Percentiles rank a stretch among this genome's conserved stretches.
These are phyloP conservation scores for Nakazawaea ernobii DNA, from an alignment of 805 yeast species.

Conservation along the genomic window DNA sequence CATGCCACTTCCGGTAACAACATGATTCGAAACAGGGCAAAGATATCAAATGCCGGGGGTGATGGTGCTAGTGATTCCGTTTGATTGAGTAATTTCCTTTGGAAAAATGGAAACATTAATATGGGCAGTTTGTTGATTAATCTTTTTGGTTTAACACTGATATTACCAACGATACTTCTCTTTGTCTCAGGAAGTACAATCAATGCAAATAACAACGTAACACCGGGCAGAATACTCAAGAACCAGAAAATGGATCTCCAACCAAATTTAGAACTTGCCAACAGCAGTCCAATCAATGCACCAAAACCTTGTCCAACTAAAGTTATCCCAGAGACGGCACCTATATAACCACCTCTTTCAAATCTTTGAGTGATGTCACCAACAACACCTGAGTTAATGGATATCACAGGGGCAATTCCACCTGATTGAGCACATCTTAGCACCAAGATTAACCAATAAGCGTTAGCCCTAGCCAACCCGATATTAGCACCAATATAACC, in stretches of 20 bases:
- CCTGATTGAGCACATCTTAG: constrained; percentile 65
- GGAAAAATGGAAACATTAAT: constrained; percentile 4
- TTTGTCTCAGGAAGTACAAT: constrained; percentile 35
- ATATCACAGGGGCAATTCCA: constrained; percentile 67
- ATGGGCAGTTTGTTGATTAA: constrained; percentile 10
- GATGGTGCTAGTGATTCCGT: constrained; percentile 22
- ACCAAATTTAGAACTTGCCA: constrained; percentile 36
- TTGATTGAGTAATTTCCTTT: constrained; percentile 1
- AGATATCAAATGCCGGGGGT: constrained; percentile 18
- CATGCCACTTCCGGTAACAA: constrained; percentile 37
- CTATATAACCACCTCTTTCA: constrained; percentile 62
- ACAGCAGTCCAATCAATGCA: constrained; percentile 47
- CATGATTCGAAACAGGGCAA: constrained; percentile 39
- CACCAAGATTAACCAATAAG: constrained; percentile 48
- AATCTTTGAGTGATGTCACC: constrained; percentile 58
- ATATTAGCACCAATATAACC: constrained; percentile 51
- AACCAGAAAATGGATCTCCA: constrained; percentile 74
- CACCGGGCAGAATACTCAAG: constrained; percentile 54
- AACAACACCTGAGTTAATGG: constrained; percentile 57
- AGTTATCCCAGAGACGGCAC: constrained; percentile 52
- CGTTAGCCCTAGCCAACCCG: constrained; percentile 50
- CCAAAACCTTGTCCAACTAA: constrained; percentile 68
- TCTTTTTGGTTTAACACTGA: constrained; percentile 11
- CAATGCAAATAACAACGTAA: constrained; percentile 25
- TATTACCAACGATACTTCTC: constrained; percentile 32